Evolutionary conservation across 495 filamentous ascomycete genomes (phyloP).

Genomic region (Penicillium nucicola): DNA sequence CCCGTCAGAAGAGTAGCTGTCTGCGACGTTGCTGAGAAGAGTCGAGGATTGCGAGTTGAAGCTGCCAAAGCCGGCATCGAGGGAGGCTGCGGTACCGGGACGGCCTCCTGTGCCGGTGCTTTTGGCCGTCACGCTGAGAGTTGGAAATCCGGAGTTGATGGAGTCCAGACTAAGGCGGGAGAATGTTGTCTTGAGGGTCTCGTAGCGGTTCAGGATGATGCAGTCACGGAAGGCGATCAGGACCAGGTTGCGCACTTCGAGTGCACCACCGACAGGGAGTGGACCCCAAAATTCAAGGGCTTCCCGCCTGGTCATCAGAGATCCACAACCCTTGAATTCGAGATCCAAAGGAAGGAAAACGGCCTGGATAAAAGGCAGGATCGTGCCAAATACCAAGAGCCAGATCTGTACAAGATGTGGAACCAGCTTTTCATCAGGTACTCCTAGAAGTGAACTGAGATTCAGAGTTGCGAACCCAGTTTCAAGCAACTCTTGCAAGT

Average conservation of each 20-base stretch:
- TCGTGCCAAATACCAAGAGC: slow-evolving; percentile 83
- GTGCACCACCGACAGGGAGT: slow-evolving; percentile 46
- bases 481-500: slow-evolving; percentile 72
- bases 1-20: slow-evolving; percentile 48
- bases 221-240: slow-evolving; percentile 87
- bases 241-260: slow-evolving; percentile 86
- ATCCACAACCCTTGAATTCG: slow-evolving; percentile 83
- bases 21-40: slow-evolving; percentile 55
- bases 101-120: slow-evolving; percentile 46
- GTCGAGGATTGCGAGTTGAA: slow-evolving; percentile 75
- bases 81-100: slow-evolving; percentile 66
- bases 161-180: slow-evolving; percentile 83
- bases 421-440: slow-evolving; percentile 79
- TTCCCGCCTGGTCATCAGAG: slow-evolving; percentile 70
- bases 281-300: slow-evolving; percentile 86
- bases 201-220: slow-evolving; percentile 81
- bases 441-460: slow-evolving; percentile 63
- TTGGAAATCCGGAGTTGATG: slow-evolving; percentile 59
- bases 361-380: slow-evolving; percentile 92
- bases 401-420: slow-evolving; percentile 88
- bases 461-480: slow-evolving; percentile 87
- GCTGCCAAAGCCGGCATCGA: slow-evolving; percentile 66
- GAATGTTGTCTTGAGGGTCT: slow-evolving; percentile 83
- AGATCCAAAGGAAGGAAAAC: slow-evolving; percentile 93
- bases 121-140: slow-evolving; percentile 45